These are phyloP conservation scores for Pisolithus marmoratus DNA, from an alignment of 768 basidiomycete genomes.

Conservation along the genomic window DNA sequence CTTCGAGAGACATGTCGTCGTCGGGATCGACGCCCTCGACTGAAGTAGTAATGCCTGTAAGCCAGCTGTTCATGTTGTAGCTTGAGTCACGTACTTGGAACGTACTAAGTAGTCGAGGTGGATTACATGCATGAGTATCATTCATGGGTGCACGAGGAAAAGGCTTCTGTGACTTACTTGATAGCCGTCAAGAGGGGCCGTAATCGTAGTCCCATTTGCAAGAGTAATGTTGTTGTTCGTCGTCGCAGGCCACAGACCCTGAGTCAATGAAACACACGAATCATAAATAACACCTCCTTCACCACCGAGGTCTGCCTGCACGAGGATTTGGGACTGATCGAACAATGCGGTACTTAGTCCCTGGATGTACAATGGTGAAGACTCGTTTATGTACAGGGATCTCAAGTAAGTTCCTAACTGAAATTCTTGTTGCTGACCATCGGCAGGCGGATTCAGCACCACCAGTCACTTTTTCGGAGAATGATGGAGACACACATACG, in stretches of 20 bases:
- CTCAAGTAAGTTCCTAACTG: slow-evolving; percentile 51
- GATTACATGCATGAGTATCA: background rate
- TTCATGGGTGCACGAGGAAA: slow-evolving; percentile 10
- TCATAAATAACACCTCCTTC: slow-evolving; percentile 65
- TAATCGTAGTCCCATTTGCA: slow-evolving; percentile 59
- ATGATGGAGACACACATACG: slow-evolving; percentile 29
- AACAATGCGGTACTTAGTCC: slow-evolving; percentile 32
- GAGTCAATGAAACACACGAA: slow-evolving; percentile 60
- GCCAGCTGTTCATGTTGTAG: background rate
- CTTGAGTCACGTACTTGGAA: slow-evolving; percentile 32
- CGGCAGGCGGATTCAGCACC: background rate
- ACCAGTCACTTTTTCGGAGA: background rate
- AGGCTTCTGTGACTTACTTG: slow-evolving; percentile 33
- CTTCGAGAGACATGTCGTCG: slow-evolving; percentile 60
- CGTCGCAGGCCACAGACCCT: slow-evolving; percentile 61
- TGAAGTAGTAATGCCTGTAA: slow-evolving; percentile 14
- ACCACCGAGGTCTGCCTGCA: slow-evolving; percentile 64
- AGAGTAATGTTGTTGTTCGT: slow-evolving; percentile 43
- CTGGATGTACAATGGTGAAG: slow-evolving; percentile 48
- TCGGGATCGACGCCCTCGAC: slow-evolving; percentile 61
- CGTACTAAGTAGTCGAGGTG: slow-evolving; percentile 21
- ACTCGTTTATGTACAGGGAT: slow-evolving; percentile 45
- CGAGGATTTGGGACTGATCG: slow-evolving; percentile 35
- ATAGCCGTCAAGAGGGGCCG: slow-evolving; percentile 60
- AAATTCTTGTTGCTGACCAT: slow-evolving; percentile 47